Percentiles rank a stretch among this genome's conserved stretches.
Evolutionary conservation across 2,329 filamentous ascomycete species (phyloP).

Genomic region (Thyridium curvatum): DNA sequence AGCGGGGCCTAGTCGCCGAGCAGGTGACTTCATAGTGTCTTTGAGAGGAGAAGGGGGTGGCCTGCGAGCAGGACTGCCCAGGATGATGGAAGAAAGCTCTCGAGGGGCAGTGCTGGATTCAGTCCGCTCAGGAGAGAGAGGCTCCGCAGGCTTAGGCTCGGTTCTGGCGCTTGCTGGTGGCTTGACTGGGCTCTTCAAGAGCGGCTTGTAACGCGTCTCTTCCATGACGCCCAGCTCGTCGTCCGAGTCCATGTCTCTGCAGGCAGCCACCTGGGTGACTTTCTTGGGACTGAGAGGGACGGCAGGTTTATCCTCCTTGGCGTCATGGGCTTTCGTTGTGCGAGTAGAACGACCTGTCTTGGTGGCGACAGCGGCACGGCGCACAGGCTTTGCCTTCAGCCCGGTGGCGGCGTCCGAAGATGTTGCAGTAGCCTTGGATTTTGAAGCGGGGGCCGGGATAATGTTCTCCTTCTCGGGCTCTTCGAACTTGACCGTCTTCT

Average conservation of each 20-base stretch:
- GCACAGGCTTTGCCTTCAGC: constrained; percentile 21
- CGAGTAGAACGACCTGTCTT: constrained; percentile 18
- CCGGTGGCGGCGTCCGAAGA: constrained; percentile 18
- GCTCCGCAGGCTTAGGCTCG: constrained; percentile 18
- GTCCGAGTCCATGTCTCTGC: constrained; percentile 44
- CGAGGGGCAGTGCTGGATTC: constrained; percentile 11
- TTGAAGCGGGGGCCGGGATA: constrained; percentile 27
- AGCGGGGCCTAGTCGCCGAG: constrained; percentile 38
- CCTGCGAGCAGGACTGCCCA: constrained; percentile 52
- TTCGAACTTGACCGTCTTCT: constrained; percentile 59
- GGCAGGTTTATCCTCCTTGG: constrained; percentile 18
- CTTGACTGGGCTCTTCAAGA: constrained; percentile 52
- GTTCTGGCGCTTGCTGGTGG: constrained; percentile 24
- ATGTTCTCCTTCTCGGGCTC: constrained; percentile 61
- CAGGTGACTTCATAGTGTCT: constrained; percentile 49
- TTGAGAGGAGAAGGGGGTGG: constrained; percentile 45
- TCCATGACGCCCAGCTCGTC: constrained; percentile 52
- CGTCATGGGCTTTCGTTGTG: constrained; percentile 27
- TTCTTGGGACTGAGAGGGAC: constrained; percentile 60
- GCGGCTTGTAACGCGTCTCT: constrained; percentile 41
- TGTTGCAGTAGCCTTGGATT: constrained; percentile 23
- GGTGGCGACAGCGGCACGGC: constrained; percentile 9
- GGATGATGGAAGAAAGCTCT: constrained; percentile 28
- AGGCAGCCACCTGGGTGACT: constrained; percentile 49
- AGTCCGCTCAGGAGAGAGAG: too few species aligned